Percentiles rank a stretch among this genome's conserved stretches.
Evolutionary conservation across 2,329 filamentous ascomycete species (phyloP).

Genomic region (Lasiodiplodia sp.): DNA sequence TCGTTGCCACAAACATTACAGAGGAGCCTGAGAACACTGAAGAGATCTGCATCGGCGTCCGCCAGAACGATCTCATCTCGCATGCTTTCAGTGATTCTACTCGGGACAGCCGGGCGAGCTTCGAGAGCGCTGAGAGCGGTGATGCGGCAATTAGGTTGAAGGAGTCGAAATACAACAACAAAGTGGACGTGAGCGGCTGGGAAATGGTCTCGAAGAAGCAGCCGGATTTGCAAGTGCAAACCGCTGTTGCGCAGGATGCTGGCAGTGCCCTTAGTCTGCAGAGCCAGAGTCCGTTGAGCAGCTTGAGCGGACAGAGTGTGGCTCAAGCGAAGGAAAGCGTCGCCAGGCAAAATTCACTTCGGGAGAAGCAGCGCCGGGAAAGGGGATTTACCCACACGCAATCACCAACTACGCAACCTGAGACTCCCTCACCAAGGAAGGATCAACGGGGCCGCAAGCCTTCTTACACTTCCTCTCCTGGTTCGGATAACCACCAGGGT

Average conservation of each 20-base stretch:
- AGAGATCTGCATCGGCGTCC: neutral
- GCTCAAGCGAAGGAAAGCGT: slow-evolving; percentile 23
- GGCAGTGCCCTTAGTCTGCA: slow-evolving; percentile 11
- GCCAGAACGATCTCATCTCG: neutral
- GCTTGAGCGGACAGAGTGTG: slow-evolving; percentile 23
- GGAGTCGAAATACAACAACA: neutral
- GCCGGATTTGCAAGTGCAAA: slow-evolving; percentile 7
- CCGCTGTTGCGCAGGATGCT: neutral
- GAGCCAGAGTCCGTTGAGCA: slow-evolving; percentile 28
- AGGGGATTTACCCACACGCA: neutral
- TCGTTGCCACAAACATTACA: slow-evolving; percentile 9
- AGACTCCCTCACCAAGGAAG: slow-evolving; percentile 2
- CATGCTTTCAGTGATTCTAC: slow-evolving; percentile 7
- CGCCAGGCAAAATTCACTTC: slow-evolving; percentile 16
- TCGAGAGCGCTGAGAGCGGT: slow-evolving; percentile 5
- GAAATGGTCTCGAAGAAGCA: slow-evolving; percentile 18
- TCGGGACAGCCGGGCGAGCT: slow-evolving; percentile 14
- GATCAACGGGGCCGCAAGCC: slow-evolving; percentile 16
- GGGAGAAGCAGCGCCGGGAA: slow-evolving; percentile 10
- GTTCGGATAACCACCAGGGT: neutral
- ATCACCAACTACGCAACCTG: neutral
- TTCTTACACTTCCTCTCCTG: slow-evolving; percentile 12
- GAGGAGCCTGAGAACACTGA: slow-evolving; percentile 4
- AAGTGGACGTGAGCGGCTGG: slow-evolving; percentile 12
- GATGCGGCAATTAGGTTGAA: slow-evolving; percentile 3